These are phyloP conservation scores for Solanum bukasovii DNA, from an alignment of 257 asterid genomes.

Conservation along the genomic window DNA sequence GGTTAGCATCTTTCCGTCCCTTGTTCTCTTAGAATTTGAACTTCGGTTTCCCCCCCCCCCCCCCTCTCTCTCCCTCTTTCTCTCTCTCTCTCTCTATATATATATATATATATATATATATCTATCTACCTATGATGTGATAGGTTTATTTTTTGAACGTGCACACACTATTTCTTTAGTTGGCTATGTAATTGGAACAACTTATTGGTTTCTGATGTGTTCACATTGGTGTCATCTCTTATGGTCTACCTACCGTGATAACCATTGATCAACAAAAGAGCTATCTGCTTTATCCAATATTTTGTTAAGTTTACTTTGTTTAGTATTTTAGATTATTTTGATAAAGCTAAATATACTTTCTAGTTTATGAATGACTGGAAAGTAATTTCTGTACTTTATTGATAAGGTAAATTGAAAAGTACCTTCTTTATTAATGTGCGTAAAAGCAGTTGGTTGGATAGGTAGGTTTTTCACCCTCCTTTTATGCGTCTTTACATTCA, in stretches of 20 bases:
- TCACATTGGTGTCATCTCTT: neutral
- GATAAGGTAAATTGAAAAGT: neutral
- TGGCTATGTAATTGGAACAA: neutral
- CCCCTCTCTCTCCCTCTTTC: neutral
- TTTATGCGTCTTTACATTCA: neutral
- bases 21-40: no score
- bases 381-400: neutral
- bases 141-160: neutral
- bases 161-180: neutral
- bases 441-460: neutral
- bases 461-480: neutral
- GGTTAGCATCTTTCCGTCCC: no score
- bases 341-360: neutral
- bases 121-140: neutral
- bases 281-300: neutral
- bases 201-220: neutral
- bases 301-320: neutral
- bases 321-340: neutral
- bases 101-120: no score
- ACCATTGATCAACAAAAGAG: neutral
- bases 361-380: neutral
- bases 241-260: neutral
- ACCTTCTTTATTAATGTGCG: neutral
- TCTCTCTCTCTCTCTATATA: no score
- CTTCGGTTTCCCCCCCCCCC: no score